Evolutionary conservation across 2,329 filamentous ascomycete genomes (phyloP).

Genomic region (Gyromitra esculenta): DNA sequence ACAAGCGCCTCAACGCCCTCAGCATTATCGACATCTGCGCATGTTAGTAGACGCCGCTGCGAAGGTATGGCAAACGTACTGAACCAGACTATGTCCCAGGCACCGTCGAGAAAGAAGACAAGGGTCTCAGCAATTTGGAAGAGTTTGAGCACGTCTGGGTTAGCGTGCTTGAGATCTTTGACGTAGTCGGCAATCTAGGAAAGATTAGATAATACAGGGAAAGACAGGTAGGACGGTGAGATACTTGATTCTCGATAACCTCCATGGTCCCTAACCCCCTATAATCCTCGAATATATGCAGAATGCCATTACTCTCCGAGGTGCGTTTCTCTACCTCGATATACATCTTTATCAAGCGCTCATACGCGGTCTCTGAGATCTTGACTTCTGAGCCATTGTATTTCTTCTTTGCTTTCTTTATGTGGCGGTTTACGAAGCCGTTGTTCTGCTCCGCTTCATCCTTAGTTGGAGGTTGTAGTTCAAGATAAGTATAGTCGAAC

Average conservation of each 20-base stretch:
- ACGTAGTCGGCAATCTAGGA: conserved; percentile 3
- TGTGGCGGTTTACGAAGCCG: conserved; percentile 10
- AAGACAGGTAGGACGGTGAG: not conserved
- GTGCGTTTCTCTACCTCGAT: conserved; percentile 34
- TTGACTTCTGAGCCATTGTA: conserved; percentile 32
- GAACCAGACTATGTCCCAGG: conserved; percentile 21
- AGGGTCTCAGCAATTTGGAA: conserved; percentile 32
- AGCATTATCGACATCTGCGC: conserved; percentile 24
- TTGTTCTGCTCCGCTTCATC: conserved; percentile 1
- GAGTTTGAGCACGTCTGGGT: conserved; percentile 9
- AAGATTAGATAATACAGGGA: not conserved
- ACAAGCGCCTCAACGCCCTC: conserved; percentile 7
- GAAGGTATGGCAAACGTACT: not conserved
- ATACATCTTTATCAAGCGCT: conserved; percentile 29
- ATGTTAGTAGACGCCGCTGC: not conserved
- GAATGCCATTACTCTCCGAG: conserved; percentile 15
- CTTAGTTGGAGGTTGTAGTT: conserved; percentile 21
- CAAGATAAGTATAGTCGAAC: conserved; percentile 8
- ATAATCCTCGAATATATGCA: conserved; percentile 22
- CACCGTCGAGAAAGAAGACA: conserved; percentile 18
- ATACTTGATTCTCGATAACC: conserved; percentile 33
- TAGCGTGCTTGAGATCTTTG: conserved; percentile 3
- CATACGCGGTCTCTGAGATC: conserved; percentile 27
- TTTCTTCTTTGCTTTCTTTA: conserved; percentile 22
- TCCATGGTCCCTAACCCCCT: conserved; percentile 25